Evolutionary conservation across 345 rosid species (phyloP).

Genomic region (Laguncularia racemosa): DNA sequence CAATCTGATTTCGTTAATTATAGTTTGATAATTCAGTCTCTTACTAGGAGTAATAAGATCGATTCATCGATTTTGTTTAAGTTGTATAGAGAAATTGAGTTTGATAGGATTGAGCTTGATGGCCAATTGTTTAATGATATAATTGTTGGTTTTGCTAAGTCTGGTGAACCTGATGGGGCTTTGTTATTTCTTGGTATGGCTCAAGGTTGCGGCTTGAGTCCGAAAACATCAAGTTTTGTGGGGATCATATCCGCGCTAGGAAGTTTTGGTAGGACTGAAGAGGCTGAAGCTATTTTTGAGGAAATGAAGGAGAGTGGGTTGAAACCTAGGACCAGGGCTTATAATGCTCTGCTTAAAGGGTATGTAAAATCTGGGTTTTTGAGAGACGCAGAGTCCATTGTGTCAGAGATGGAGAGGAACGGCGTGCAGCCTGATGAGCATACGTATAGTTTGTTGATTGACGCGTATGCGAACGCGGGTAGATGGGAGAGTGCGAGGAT

Average conservation of each 20-base stretch:
- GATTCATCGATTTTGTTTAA: constrained; percentile 61
- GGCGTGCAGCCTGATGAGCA: constrained; percentile 84
- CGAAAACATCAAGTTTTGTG: constrained; percentile 53
- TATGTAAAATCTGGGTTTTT: constrained; percentile 68
- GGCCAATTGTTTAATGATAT: constrained; percentile 73
- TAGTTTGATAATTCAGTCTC: constrained; percentile 71
- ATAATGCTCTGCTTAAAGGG: constrained; percentile 80
- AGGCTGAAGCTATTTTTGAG: constrained; percentile 94
- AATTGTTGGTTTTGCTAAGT: constrained; percentile 75
- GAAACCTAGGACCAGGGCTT: constrained; percentile 70
- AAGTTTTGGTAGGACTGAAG: constrained; percentile 48
- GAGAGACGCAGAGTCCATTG: constrained; percentile 71
- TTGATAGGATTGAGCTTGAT: constrained; percentile 72
- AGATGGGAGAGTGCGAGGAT: constrained; percentile 96
- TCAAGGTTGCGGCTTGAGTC: constrained; percentile 64
- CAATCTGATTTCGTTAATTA: constrained; percentile 84
- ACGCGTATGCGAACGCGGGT: constrained; percentile 83
- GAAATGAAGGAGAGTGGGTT: constrained; percentile 76
- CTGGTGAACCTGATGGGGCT: constrained; percentile 65
- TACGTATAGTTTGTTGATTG: constrained; percentile 75
- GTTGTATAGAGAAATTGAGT: constrained; percentile 56
- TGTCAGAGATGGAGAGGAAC: constrained; percentile 81
- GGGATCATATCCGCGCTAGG: constrained; percentile 60
- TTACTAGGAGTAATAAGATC: constrained; percentile 54
- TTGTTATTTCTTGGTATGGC: constrained; percentile 61